A percentile compares a stretch with the other conserved stretches of the same genome.
phyloP scores from a whole-genome alignment of 2,329 filamentous ascomycete genomes.

The Juglanconis sp. region DNA sequence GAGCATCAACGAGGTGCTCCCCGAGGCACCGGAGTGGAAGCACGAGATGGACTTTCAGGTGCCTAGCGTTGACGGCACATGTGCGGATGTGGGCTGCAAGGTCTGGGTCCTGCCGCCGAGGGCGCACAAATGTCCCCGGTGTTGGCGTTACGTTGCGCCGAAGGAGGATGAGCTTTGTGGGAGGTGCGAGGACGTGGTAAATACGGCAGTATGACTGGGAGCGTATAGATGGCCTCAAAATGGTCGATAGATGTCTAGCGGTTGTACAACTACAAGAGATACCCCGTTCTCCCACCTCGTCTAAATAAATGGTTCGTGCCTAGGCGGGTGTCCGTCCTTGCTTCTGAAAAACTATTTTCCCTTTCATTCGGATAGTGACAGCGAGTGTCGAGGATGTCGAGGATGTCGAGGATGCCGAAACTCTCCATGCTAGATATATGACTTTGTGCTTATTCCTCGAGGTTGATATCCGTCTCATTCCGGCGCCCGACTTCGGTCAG shows the following conservation, averaged over 20 bases:
- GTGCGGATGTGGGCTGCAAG: constrained; percentile 30
- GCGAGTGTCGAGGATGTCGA: too few species aligned
- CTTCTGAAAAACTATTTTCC: too few species aligned
- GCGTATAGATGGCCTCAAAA: neutral
- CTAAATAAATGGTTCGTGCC: too few species aligned
- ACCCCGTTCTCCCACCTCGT: neutral
- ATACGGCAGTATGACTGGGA: neutral
- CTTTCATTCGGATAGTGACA: too few species aligned
- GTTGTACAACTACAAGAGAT: constrained; percentile 1
- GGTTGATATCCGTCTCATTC: neutral
- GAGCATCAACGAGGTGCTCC: constrained; percentile 37
- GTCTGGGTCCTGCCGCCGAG: constrained; percentile 48
- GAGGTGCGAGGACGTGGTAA: constrained; percentile 68
- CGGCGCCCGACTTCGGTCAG: constrained; percentile 15
- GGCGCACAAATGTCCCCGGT: constrained; percentile 74
- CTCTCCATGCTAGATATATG: neutral
- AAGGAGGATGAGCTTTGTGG: constrained; percentile 64
- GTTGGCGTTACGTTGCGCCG: constrained; percentile 83
- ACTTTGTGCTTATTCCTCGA: neutral
- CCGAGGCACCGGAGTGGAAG: constrained; percentile 34
- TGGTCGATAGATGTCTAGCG: neutral
- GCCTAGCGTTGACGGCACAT: neutral
- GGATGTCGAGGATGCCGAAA: too few species aligned
- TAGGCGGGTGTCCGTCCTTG: too few species aligned
- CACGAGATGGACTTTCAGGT: constrained; percentile 43